phyloP scores from a whole-genome alignment of 768 basidiomycete species.

The Pleurotus giganteus region DNA sequence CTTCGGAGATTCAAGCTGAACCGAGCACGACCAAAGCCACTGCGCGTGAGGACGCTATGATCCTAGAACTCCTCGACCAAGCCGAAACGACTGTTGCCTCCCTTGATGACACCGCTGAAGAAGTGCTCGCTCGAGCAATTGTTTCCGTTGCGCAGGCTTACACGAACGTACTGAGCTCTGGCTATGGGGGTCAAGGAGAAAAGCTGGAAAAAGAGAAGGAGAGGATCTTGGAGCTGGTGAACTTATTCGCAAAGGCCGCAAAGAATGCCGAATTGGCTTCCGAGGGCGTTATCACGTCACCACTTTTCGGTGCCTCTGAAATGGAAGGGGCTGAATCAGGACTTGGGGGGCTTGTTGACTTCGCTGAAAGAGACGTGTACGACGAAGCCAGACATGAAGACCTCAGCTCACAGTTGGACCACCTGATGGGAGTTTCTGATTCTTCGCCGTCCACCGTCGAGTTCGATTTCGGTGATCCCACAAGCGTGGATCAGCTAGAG shows the following conservation, averaged over 20 bases:
- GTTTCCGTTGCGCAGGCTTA: background rate
- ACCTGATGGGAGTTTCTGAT: background rate
- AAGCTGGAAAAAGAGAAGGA: background rate
- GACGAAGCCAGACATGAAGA: background rate
- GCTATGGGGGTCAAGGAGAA: background rate
- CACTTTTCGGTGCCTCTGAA: background rate
- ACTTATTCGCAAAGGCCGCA: background rate
- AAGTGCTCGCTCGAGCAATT: constrained; percentile 6
- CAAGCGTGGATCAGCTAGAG: background rate
- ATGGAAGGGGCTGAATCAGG: background rate
- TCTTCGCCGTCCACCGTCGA: background rate
- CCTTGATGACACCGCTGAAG: background rate
- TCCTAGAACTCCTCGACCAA: background rate
- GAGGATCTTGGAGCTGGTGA: background rate
- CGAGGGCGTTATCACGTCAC: background rate
- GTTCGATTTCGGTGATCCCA: background rate
- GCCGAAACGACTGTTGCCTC: background rate
- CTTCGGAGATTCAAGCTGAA: background rate
- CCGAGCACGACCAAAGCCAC: background rate
- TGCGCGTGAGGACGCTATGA: background rate
- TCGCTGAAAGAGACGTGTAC: background rate
- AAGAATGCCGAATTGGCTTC: constrained; percentile 2
- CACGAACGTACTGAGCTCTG: background rate
- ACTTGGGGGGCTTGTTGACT: background rate
- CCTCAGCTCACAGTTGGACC: background rate